Conservation (phyloP, 768 basidiomycete species). For the Pleurotus tuoliensis region DNA sequence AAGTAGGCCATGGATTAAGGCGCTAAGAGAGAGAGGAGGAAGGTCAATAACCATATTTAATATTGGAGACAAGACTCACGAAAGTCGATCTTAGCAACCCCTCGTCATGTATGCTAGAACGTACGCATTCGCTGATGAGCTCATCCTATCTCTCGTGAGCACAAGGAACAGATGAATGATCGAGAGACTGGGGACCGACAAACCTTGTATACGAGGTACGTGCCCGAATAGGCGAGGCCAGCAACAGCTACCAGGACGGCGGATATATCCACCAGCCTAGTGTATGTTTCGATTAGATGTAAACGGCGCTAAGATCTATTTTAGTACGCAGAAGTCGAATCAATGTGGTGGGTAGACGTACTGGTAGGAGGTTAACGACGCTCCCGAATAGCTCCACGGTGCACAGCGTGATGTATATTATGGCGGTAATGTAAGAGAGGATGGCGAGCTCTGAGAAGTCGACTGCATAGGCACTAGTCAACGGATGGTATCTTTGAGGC, state of each 20-base stretch:
- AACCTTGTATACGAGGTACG: constrained; percentile 5
- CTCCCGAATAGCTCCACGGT: constrained; percentile 2
- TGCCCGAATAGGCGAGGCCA: constrained; percentile 2
- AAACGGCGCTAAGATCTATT: constrained; percentile 1
- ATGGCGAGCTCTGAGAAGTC: constrained; percentile 2
- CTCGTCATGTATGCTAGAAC: neutral
- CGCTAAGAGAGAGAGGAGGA: neutral
- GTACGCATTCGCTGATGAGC: constrained; percentile 8
- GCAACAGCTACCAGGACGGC: constrained; percentile 1
- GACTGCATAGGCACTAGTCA: neutral
- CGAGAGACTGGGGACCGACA: neutral
- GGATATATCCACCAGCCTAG: neutral
- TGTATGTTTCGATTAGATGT: neutral
- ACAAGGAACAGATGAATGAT: neutral
- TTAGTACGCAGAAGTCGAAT: neutral
- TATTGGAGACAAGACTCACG: neutral
- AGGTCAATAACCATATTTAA: neutral
- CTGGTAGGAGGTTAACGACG: neutral
- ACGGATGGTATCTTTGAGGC: neutral
- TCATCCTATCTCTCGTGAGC: constrained; percentile 3
- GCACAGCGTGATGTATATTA: neutral
- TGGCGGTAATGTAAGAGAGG: neutral
- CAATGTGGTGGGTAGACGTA: neutral
- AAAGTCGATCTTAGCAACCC: constrained; percentile 6
- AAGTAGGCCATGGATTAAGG: neutral